phyloP scores from a whole-genome alignment of 1,139 yeast genomes.

The Saccharomycopsis crataegensis region DNA sequence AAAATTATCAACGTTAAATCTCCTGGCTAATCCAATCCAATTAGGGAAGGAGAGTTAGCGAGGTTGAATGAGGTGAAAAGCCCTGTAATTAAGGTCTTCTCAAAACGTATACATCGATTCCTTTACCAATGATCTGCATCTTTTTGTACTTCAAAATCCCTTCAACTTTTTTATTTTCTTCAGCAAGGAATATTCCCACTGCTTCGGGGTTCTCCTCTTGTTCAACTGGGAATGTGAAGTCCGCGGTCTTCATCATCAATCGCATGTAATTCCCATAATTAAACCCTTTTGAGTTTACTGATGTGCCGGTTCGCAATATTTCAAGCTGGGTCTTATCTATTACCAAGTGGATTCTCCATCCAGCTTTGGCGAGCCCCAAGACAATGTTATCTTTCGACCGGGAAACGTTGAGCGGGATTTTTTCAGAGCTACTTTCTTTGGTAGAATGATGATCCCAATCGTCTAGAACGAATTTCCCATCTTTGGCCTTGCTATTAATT shows the following conservation, averaged over 20 bases:
- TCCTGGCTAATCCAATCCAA: too few relatives aligned
- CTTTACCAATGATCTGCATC: constrained; percentile 5
- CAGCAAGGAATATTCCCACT: background rate
- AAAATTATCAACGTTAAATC: too few relatives aligned
- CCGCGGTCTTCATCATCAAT: background rate
- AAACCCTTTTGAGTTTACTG: background rate
- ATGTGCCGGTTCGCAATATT: constrained; percentile 1
- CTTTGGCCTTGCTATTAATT: too few relatives aligned
- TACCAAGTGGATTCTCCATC: constrained; percentile 16
- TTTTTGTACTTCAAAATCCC: background rate
- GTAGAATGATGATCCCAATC: too few relatives aligned
- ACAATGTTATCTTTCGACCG: background rate
- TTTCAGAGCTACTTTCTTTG: too few relatives aligned
- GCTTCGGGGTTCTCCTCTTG: background rate
- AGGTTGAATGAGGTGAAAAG: too few relatives aligned
- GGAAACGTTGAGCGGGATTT: too few relatives aligned
- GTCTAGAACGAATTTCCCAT: too few relatives aligned
- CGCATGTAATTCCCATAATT: constrained; percentile 10
- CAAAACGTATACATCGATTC: constrained; percentile 11
- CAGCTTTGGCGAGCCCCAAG: background rate
- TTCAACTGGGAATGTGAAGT: constrained; percentile 6
- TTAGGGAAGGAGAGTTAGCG: too few relatives aligned
- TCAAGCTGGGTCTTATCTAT: constrained; percentile 9
- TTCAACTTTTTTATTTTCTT: constrained; percentile 2
- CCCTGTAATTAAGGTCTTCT: constrained; percentile 12